These are phyloP conservation scores for Monosporozyma servazzii DNA, from an alignment of 805 yeast genomes.

Conservation along the genomic window DNA sequence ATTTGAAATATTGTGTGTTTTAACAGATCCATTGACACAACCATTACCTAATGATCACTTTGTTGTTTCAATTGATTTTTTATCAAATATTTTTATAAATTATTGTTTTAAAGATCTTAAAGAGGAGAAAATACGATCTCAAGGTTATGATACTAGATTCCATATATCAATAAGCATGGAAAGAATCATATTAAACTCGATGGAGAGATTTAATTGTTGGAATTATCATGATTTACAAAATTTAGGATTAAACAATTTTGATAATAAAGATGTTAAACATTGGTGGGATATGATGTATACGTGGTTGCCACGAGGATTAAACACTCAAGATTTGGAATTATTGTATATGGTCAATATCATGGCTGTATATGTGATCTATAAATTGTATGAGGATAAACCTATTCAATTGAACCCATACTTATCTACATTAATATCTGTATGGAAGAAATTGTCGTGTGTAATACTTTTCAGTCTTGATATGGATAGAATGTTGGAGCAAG, in stretches of 20 bases:
- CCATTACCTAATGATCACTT: conserved; percentile 51
- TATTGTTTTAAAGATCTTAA: conserved; percentile 26
- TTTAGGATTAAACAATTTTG: background rate
- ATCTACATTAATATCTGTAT: conserved; percentile 45
- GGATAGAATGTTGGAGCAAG: conserved; percentile 41
- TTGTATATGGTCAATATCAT: conserved; percentile 39
- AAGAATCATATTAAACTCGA: conserved; percentile 17
- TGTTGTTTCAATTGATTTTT: conserved; percentile 46
- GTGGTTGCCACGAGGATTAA: conserved; percentile 30
- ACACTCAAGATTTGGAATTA: conserved; percentile 36
- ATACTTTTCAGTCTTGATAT: conserved; percentile 52
- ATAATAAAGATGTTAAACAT: conserved; percentile 6
- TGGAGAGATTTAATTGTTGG: conserved; percentile 19
- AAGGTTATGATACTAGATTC: conserved; percentile 18
- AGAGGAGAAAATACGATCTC: background rate
- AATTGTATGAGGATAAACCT: conserved; percentile 32
- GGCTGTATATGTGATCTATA: conserved; percentile 37
- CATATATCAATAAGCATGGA: conserved; percentile 24
- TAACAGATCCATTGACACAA: conserved; percentile 59
- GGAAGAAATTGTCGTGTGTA: conserved; percentile 59
- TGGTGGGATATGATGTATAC: conserved; percentile 29
- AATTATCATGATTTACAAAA: conserved; percentile 17
- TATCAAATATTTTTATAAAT: conserved; percentile 44
- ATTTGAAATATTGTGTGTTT: conserved; percentile 27
- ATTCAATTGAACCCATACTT: conserved; percentile 50